Evolutionary conservation across 352 stramenopile species (phyloP).

Genomic region (Globisporangium orthogonon): DNA sequence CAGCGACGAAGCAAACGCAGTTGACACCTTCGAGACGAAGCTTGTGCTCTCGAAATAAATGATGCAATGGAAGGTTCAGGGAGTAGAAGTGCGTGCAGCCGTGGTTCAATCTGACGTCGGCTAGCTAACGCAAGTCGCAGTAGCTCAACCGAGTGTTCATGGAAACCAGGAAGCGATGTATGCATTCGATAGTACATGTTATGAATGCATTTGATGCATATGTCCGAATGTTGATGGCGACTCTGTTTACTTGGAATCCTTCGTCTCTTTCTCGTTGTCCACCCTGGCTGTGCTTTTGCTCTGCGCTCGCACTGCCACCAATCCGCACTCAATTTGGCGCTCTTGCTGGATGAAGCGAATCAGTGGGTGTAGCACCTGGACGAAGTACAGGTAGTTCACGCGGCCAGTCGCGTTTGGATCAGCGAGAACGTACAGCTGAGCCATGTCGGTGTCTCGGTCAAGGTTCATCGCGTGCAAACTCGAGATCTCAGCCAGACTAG

Average conservation of each 20-base stretch:
- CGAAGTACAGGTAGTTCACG: constrained; percentile 54
- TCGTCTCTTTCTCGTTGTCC: not conserved
- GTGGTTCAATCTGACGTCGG: not conserved
- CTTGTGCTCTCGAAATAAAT: too few species aligned
- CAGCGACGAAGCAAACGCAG: not conserved
- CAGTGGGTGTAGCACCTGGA: constrained; percentile 44
- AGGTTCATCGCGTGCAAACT: constrained; percentile 18
- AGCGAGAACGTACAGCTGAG: constrained; percentile 28
- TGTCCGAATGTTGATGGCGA: not conserved
- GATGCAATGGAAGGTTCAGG: not conserved
- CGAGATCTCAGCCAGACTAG: constrained; percentile 19
- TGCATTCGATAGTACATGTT: not conserved
- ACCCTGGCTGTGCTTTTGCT: not conserved
- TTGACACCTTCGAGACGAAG: not conserved
- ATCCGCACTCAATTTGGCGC: not conserved
- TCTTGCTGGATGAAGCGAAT: constrained; percentile 31
- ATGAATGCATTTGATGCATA: not conserved
- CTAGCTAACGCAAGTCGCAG: too few species aligned
- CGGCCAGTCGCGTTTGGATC: constrained; percentile 41
- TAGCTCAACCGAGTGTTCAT: too few species aligned
- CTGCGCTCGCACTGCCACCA: constrained; percentile 4
- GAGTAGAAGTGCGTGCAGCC: too few species aligned
- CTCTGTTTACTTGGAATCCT: constrained; percentile 6
- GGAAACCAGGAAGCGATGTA: not conserved
- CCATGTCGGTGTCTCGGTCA: constrained; percentile 15